A percentile compares a stretch with the other conserved stretches of the same genome.
Conservation (phyloP, 2,329 filamentous ascomycete genomes). For the Cercospora sp. region DNA sequence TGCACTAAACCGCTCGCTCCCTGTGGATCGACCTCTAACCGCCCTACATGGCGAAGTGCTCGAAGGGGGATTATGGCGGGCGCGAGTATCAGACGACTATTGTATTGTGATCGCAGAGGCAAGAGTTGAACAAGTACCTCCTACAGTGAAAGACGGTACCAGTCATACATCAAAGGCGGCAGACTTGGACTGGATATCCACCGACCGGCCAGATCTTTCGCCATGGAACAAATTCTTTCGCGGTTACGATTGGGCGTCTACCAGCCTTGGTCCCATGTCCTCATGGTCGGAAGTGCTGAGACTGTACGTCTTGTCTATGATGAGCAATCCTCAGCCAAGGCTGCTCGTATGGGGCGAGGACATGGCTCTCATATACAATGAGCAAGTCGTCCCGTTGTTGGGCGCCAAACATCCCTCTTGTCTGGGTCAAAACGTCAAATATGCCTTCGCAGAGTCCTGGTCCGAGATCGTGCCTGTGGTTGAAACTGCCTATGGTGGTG, state of each 20-base stretch:
- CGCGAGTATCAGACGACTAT: constrained; percentile 18
- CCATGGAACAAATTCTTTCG: constrained; percentile 32
- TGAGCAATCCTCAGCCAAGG: constrained; percentile 36
- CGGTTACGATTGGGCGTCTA: constrained; percentile 35
- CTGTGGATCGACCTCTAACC: neutral
- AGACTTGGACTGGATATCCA: constrained; percentile 34
- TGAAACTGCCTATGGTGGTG: constrained; percentile 28
- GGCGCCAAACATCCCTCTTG: constrained; percentile 30
- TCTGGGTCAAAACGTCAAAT: constrained; percentile 25
- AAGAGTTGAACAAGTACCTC: constrained; percentile 2
- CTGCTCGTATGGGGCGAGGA: constrained; percentile 39
- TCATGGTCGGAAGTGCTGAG: constrained; percentile 33
- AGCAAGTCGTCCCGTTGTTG: constrained; percentile 32
- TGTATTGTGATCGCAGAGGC: constrained; percentile 16
- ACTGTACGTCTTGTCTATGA: constrained; percentile 30
- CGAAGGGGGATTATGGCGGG: constrained; percentile 22
- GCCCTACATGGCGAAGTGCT: constrained; percentile 19
- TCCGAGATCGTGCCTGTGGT: constrained; percentile 25
- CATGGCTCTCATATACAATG: constrained; percentile 37
- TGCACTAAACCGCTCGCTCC: constrained; percentile 10
- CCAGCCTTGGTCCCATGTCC: constrained; percentile 33
- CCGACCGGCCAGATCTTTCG: constrained; percentile 25
- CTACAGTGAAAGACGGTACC: neutral
- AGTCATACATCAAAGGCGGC: neutral
- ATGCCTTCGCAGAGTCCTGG: constrained; percentile 31